These are phyloP conservation scores for Evernia prunastri DNA, from an alignment of 495 filamentous ascomycete genomes.

Conservation along the genomic window DNA sequence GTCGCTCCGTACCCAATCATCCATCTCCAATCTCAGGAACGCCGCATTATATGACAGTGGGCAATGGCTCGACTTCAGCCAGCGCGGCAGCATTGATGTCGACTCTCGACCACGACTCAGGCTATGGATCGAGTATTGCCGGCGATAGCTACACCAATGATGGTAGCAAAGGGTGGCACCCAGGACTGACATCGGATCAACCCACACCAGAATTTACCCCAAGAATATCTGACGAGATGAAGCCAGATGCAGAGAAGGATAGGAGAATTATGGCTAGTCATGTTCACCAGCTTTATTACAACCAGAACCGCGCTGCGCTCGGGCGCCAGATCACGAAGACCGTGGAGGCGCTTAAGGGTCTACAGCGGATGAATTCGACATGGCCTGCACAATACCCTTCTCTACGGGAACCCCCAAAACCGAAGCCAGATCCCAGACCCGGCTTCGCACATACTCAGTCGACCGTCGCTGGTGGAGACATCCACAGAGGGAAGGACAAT, in stretches of 20 bases:
- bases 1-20: conserved; percentile 22
- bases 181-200: conserved; percentile 60
- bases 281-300: conserved; percentile 71
- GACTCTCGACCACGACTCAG: conserved; percentile 76
- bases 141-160: conserved; percentile 45
- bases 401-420: conserved; percentile 46
- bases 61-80: conserved; percentile 71
- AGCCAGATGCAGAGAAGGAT: conserved; percentile 52
- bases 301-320: conserved; percentile 80
- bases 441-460: conserved; percentile 52
- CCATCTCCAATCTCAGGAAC: conserved; percentile 36
- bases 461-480: conserved; percentile 30
- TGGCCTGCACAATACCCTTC: conserved; percentile 97
- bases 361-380: conserved; percentile 80
- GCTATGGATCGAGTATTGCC: conserved; percentile 73
- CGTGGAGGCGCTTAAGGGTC: conserved; percentile 68
- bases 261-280: conserved; percentile 58
- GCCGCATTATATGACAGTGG: conserved; percentile 81
- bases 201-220: conserved; percentile 55
- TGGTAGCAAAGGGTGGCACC: conserved; percentile 42
- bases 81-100: conserved; percentile 61
- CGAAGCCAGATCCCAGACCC: conserved; percentile 40
- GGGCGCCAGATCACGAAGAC: conserved; percentile 77
- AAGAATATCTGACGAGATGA: conserved; percentile 43
- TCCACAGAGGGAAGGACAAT: conserved; percentile 32